A percentile compares a stretch with the other conserved stretches of the same genome.
Evolutionary conservation across 2,329 filamentous ascomycete genomes (phyloP).

Genomic region (Ophiocordyceps sinensis): DNA sequence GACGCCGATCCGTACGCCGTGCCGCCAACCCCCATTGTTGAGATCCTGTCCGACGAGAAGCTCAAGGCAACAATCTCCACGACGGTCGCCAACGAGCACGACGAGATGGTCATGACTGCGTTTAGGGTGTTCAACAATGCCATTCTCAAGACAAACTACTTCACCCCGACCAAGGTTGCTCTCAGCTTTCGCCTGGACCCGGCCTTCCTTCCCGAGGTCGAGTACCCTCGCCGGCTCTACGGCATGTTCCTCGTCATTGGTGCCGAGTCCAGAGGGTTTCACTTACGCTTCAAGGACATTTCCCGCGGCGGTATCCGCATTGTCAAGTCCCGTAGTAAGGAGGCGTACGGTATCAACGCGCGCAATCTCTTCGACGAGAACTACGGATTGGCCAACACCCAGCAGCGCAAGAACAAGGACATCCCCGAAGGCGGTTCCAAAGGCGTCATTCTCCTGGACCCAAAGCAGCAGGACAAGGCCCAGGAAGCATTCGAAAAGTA

Average conservation of each 20-base stretch:
- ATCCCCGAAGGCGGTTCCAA: conserved; percentile 97
- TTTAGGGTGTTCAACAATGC: conserved; percentile 92
- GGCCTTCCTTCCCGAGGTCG: conserved; percentile 72
- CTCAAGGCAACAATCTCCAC: conserved; percentile 66
- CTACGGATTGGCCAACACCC: conserved; percentile 93
- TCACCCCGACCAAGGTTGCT: conserved; percentile 93
- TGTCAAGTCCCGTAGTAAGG: conserved; percentile 92
- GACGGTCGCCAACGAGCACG: conserved; percentile 82
- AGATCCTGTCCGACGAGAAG: conserved; percentile 61
- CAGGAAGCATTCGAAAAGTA: conserved; percentile 96
- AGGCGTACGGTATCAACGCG: conserved; percentile 92
- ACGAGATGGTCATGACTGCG: conserved; percentile 94
- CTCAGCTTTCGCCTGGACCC: conserved; percentile 91
- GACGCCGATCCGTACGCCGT: conserved; percentile 34
- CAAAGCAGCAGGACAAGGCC: conserved; percentile 86
- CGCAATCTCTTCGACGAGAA: conserved; percentile 97
- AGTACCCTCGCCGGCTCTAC: conserved; percentile 87
- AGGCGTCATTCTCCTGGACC: conserved; percentile 88
- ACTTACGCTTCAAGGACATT: conserved; percentile 93
- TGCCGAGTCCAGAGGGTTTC: conserved; percentile 92
- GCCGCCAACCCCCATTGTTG: conserved; percentile 39
- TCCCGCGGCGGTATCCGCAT: conserved; percentile 95
- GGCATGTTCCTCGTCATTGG: conserved; percentile 99
- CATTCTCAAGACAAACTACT: conserved; percentile 95
- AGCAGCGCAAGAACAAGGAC: conserved; percentile 99